phyloP scores from a whole-genome alignment of 1,139 yeast species.

The Suhomyces bokatorum region DNA sequence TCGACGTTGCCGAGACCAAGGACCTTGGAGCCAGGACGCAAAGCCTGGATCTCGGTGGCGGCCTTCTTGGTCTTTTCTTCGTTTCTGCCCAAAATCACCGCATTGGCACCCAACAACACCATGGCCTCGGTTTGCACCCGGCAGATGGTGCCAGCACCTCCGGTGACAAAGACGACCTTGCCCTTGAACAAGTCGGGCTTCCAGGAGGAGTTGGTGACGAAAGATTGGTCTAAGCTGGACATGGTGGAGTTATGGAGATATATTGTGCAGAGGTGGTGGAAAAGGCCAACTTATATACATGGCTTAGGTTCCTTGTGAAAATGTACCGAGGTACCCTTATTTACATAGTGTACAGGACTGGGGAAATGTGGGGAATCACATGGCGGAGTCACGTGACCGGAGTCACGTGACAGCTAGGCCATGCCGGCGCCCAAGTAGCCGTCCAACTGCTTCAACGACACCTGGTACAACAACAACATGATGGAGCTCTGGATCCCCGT shows the following conservation, averaged over 20 bases:
- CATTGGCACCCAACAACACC: conserved; percentile 79
- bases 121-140: conserved; percentile 83
- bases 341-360: conserved; percentile 4
- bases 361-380: neutral
- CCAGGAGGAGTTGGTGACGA: conserved; percentile 33
- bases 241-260: conserved; percentile 4
- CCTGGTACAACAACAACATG: conserved; percentile 86
- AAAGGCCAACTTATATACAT: conserved; percentile 5
- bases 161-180: conserved; percentile 87
- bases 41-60: conserved; percentile 59
- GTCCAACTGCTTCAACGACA: conserved; percentile 46
- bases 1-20: conserved; percentile 70
- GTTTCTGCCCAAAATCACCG: conserved; percentile 81
- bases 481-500: conserved; percentile 93
- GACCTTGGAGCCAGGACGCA: conserved; percentile 64
- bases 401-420: neutral
- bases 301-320: conserved; percentile 1
- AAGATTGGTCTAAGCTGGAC: conserved; percentile 30
- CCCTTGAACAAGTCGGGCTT: conserved; percentile 70
- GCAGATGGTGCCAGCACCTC: conserved; percentile 94
- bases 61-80: conserved; percentile 60
- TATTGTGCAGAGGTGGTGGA: neutral
- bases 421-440: conserved; percentile 2
- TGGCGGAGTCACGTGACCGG: neutral
- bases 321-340: conserved; percentile 6